Evolutionary conservation across 1,284 basidiomycete species (phyloP), one percentile per base, ranked within the genome.

Genomic region (Puccinia polysora): DNA sequence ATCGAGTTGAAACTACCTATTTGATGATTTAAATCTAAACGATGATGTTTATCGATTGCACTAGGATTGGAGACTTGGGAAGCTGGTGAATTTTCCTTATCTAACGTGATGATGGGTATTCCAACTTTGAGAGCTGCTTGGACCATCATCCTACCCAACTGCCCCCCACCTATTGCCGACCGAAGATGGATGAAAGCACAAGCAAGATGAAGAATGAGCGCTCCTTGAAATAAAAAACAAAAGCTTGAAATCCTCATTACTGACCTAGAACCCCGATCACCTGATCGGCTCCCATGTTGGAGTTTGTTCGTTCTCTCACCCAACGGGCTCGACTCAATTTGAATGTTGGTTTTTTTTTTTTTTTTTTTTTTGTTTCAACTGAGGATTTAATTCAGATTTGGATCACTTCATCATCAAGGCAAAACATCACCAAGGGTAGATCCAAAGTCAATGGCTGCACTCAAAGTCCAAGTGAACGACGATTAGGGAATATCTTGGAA

Each of bases 141-240:
- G 8, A 89, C 90, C 47, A 99, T 86, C 95, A 99, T 97, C 50
- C 96, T 91, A 56, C 96, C 96, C 18, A 99, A 86, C 82, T 98
- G 95, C 76, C 95, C 95, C 60, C 95, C 96, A 76, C 95, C 95
- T 92, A n/a, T n/a, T n/a, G n/a, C n/a, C n/a, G n/a, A n/a, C n/a
- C n/a, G n/a, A n/a, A n/a, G n/a, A n/a, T n/a, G n/a, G n/a, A n/a
- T n/a, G n/a, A n/a, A n/a, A n/a, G n/a, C n/a, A n/a, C n/a, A n/a
- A n/a, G 23, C 4, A 62, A 40, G n/a, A 25, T n/a, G n/a, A 59
- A 4, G 10, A 59, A 14, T 20, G 4, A 36, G 25, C 28, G 8
- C 34, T 34, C n/a, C 40, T 36, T 14, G 2, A n/a, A 20, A 1
- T 5, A 23, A n/a, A 30, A 4, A n/a, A 53, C 20, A 23, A 59